A percentile compares a stretch with the other conserved stretches of the same genome.
Conservation (phyloP, 768 basidiomycete genomes). For the Tylopilus vinaceipallidus region DNA sequence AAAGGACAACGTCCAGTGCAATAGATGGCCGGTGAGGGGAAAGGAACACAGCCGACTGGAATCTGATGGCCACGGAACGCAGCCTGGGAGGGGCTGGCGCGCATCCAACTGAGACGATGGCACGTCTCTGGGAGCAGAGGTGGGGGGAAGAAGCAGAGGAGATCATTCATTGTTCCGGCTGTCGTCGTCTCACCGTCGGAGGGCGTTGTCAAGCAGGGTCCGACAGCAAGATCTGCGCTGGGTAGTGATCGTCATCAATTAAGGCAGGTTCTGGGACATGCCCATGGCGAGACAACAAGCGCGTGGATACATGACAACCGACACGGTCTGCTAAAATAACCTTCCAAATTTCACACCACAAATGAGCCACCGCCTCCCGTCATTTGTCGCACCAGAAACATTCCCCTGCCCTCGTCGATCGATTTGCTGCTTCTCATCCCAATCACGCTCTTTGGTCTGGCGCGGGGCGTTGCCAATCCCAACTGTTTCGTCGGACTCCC, state of each 20-base stretch:
- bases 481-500: constrained; percentile 72
- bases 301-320: constrained; percentile 17
- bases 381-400: constrained; percentile 78
- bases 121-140: not conserved
- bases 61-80: constrained; percentile 6
- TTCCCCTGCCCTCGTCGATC: constrained; percentile 61
- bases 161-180: not conserved
- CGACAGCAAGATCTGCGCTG: not conserved
- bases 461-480: constrained; percentile 41
- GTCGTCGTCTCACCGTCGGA: not conserved
- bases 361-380: constrained; percentile 50
- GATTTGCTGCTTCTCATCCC: constrained; percentile 64
- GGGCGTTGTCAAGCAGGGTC: constrained; percentile 12
- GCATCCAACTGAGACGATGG: not conserved
- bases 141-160: not conserved
- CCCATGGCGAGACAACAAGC: not conserved
- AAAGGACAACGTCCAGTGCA: not conserved
- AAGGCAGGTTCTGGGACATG: constrained; percentile 6
- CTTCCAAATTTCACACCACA: constrained; percentile 19
- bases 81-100: not conserved
- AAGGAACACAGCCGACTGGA: constrained; percentile 5
- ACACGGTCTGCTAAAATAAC: not conserved
- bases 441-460: constrained; percentile 77
- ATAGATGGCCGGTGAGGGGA: constrained; percentile 2
- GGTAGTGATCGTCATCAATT: constrained; percentile 2